Evolutionary conservation across 2,329 filamentous ascomycete genomes (phyloP).

Genomic region (Fusarium pseudocircinatum): DNA sequence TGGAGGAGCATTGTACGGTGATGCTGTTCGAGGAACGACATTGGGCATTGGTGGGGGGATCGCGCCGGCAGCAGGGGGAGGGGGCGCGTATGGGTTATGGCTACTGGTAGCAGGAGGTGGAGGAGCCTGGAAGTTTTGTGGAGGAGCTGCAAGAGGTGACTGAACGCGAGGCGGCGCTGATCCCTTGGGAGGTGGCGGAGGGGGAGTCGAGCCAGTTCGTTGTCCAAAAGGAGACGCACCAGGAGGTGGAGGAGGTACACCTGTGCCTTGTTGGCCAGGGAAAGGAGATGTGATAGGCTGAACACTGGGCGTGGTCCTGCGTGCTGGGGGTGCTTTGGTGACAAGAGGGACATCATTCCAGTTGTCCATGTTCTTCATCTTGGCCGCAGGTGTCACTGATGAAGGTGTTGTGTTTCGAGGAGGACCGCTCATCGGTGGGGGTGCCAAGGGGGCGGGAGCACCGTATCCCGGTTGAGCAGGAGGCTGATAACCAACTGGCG

Average conservation of each 20-base stretch:
- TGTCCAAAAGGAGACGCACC: constrained; percentile 63
- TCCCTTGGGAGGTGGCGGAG: constrained; percentile 86
- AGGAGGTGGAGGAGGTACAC: constrained; percentile 66
- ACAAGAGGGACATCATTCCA: constrained; percentile 98
- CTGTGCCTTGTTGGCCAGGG: constrained; percentile 67
- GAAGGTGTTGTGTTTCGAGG: constrained; percentile 74
- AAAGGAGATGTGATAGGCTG: constrained; percentile 80
- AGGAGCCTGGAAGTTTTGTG: constrained; percentile 56
- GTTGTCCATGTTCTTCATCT: constrained; percentile 75
- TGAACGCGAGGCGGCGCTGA: constrained; percentile 74
- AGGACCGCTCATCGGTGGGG: constrained; percentile 51
- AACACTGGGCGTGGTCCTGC: constrained; percentile 77
- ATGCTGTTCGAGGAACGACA: constrained; percentile 77
- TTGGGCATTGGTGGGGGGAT: constrained; percentile 66
- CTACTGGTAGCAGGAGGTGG: constrained; percentile 69
- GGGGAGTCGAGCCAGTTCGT: constrained; percentile 73
- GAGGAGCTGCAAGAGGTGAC: constrained; percentile 73
- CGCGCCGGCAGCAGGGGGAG: constrained; percentile 70
- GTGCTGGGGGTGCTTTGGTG: constrained; percentile 71
- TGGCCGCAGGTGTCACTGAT: constrained; percentile 70
- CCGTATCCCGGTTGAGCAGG: constrained; percentile 54
- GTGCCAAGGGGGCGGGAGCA: constrained; percentile 46
- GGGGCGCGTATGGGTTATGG: constrained; percentile 62
- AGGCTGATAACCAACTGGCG: constrained; percentile 61
- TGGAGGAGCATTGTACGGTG: constrained; percentile 87